These are phyloP conservation scores for Stylosanthes scabra DNA, from an alignment of 331 rosid species.

Conservation along the genomic window DNA sequence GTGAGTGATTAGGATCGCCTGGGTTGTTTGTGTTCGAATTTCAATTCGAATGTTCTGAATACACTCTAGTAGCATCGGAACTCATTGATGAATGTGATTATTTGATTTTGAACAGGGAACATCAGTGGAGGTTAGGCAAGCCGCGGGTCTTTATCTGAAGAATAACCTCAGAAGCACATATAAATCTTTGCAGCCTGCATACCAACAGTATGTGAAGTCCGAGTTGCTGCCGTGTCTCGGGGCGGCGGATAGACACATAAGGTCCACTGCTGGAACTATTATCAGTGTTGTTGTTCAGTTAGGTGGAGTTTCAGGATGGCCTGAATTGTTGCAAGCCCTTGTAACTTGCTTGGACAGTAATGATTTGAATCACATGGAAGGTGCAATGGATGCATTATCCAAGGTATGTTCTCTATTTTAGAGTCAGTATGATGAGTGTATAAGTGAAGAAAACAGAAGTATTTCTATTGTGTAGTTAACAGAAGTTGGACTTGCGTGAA, in stretches of 20 bases:
- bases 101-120: conserved; percentile 64
- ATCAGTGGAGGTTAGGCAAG: conserved; percentile 95
- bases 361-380: conserved; percentile 96
- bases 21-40: conserved; percentile 19
- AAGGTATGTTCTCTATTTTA: conserved; percentile 63
- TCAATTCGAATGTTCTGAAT: conserved; percentile 21
- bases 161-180: conserved; percentile 80
- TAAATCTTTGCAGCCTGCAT: conserved; percentile 65
- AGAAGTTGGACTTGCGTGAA: not conserved
- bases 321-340: conserved; percentile 93
- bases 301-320: conserved; percentile 92
- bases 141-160: conserved; percentile 89
- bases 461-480: conserved; percentile 11
- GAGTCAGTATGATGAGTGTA: not conserved
- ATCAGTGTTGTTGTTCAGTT: conserved; percentile 82
- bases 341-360: conserved; percentile 90
- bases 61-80: conserved; percentile 7
- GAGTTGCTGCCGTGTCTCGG: conserved; percentile 96
- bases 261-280: conserved; percentile 92
- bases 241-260: conserved; percentile 85
- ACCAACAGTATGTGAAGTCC: conserved; percentile 88
- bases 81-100: conserved; percentile 12
- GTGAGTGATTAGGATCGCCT: not conserved
- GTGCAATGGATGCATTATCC: conserved; percentile 98
- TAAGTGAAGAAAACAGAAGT: conserved; percentile 6